These are phyloP conservation scores for Nematocida major DNA, from an alignment of 371 early-diverging fungal species.

Conservation along the genomic window DNA sequence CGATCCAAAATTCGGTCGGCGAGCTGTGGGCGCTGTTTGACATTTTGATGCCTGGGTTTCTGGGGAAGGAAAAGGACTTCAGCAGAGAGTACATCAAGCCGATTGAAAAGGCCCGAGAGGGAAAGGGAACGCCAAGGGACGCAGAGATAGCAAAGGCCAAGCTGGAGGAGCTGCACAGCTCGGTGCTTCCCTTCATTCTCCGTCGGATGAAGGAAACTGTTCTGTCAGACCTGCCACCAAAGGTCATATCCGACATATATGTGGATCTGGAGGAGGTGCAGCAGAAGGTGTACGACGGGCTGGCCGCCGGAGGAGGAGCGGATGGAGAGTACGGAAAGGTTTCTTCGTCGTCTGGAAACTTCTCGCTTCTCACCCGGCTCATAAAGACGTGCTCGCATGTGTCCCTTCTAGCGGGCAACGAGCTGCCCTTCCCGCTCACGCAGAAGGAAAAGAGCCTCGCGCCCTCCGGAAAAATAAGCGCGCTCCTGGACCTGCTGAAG, in stretches of 20 bases:
- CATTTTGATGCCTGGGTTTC: conserved; percentile 80
- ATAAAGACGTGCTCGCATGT: conserved; percentile 40
- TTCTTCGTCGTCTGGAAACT: conserved; percentile 26
- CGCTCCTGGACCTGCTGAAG: conserved; percentile 81
- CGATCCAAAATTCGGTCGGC: conserved; percentile 82
- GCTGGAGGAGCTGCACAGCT: conserved; percentile 82
- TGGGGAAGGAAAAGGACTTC: conserved; percentile 66
- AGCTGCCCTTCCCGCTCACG: background rate
- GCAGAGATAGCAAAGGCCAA: conserved; percentile 62
- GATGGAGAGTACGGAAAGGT: conserved; percentile 37
- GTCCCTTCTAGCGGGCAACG: background rate
- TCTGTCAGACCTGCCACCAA: conserved; percentile 89
- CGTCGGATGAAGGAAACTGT: conserved; percentile 96
- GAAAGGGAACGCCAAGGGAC: conserved; percentile 41
- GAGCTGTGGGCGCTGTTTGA: conserved; percentile 70
- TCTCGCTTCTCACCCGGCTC: conserved; percentile 17
- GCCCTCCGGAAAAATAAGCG: conserved; percentile 67
- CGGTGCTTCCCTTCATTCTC: conserved; percentile 87
- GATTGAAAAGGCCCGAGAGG: conserved; percentile 66
- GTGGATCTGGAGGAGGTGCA: conserved; percentile 79
- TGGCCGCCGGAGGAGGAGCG: conserved; percentile 64
- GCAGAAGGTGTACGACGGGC: conserved; percentile 77
- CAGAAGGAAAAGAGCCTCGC: background rate
- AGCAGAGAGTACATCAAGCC: conserved; percentile 65
- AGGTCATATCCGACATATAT: conserved; percentile 92